These are phyloP conservation scores for Linum usitatissimum DNA, from an alignment of 345 rosid genomes.

Conservation along the genomic window DNA sequence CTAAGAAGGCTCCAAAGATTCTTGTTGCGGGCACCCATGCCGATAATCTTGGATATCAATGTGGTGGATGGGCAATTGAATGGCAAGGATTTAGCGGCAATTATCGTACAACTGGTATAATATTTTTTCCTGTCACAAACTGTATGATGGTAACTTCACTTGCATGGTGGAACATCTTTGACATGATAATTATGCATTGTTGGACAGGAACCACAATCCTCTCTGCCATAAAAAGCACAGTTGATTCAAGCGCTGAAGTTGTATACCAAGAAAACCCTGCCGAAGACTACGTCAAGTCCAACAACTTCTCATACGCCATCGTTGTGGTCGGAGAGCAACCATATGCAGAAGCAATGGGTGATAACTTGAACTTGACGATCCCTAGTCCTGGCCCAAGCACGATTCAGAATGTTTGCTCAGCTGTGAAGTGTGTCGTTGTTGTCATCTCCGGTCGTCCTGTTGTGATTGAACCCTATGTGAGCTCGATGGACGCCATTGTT, in stretches of 20 bases:
- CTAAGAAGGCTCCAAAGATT: slow-evolving; percentile 62
- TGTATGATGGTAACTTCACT: too few species aligned
- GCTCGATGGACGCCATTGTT: slow-evolving; percentile 37
- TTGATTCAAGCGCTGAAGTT: slow-evolving; percentile 41
- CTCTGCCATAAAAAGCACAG: slow-evolving; percentile 38
- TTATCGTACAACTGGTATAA: slow-evolving; percentile 53
- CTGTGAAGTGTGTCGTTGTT: slow-evolving; percentile 41
- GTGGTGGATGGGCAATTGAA: slow-evolving; percentile 93
- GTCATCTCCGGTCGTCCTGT: slow-evolving; percentile 66
- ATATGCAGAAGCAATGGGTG: slow-evolving; percentile 60
- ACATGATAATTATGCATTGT: too few species aligned
- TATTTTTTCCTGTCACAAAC: too few species aligned
- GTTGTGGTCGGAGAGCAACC: slow-evolving; percentile 63
- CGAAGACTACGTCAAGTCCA: slow-evolving; percentile 34
- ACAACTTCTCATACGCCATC: slow-evolving; percentile 32
- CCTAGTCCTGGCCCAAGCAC: slow-evolving; percentile 43
- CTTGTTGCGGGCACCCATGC: slow-evolving; percentile 88
- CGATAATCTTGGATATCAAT: slow-evolving; percentile 88
- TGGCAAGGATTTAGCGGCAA: slow-evolving; percentile 87
- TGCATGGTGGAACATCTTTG: too few species aligned
- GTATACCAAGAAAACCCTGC: slow-evolving; percentile 39
- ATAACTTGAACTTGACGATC: slow-evolving; percentile 37
- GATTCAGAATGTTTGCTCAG: slow-evolving; percentile 37
- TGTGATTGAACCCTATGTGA: slow-evolving; percentile 42
- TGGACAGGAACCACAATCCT: slow-evolving; percentile 66